Evolutionary conservation across 1,139 yeast genomes (phyloP).

Genomic region (Debaryomyces nepalensis): DNA sequence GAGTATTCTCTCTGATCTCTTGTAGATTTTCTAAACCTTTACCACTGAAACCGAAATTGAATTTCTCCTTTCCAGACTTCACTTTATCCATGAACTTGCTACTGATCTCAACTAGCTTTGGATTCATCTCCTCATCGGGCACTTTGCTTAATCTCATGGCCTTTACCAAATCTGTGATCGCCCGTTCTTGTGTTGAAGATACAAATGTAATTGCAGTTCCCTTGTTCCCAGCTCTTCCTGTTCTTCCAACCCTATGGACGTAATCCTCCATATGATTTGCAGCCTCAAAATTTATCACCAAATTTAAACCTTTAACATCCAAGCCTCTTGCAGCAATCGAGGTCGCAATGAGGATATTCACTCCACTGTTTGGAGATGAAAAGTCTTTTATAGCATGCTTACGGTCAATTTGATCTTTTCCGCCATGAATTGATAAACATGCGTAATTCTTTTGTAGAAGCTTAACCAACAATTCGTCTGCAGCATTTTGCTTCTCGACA

Average conservation of each 20-base stretch:
- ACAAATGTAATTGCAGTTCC: constrained; percentile 86
- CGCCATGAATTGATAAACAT: constrained; percentile 85
- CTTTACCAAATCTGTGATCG: constrained; percentile 72
- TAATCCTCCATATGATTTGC: constrained; percentile 95
- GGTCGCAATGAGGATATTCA: constrained; percentile 79
- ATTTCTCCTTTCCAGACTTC: constrained; percentile 69
- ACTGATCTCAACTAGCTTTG: constrained; percentile 57
- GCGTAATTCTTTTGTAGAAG: constrained; percentile 60
- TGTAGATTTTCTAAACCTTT: constrained; percentile 86
- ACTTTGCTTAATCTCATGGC: constrained; percentile 63
- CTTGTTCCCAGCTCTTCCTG: constrained; percentile 85
- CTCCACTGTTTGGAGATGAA: constrained; percentile 54
- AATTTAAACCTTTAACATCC: constrained; percentile 80
- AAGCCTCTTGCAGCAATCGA: constrained; percentile 95
- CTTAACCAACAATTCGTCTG: constrained; percentile 68
- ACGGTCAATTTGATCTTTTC: constrained; percentile 86
- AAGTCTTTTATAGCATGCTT: constrained; percentile 76
- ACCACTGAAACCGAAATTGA: constrained; percentile 87
- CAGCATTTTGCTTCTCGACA: constrained; percentile 84
- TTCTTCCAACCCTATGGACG: constrained; percentile 94
- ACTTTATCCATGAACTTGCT: constrained; percentile 62
- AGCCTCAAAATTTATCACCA: constrained; percentile 87
- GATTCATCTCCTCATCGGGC: constrained; percentile 49
- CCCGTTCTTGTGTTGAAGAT: constrained; percentile 64
- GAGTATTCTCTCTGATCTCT: constrained; percentile 61